These are phyloP conservation scores for Theobroma grandiflorum DNA, from an alignment of 441 rosid species.

Conservation along the genomic window DNA sequence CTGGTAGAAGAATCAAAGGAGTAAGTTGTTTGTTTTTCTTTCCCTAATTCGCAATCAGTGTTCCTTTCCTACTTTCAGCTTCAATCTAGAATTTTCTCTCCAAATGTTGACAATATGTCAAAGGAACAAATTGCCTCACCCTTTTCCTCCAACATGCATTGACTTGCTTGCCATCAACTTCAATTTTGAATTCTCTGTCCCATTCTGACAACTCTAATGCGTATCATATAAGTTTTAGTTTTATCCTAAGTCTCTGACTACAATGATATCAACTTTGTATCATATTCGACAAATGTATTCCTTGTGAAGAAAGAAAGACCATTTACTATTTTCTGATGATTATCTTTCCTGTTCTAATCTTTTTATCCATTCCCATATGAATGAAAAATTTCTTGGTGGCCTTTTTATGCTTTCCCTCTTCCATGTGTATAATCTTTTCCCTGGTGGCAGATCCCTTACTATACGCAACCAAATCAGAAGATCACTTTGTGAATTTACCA, in stretches of 20 bases:
- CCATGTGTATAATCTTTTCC: background rate
- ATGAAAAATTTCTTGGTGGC: background rate
- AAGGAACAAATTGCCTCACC: background rate
- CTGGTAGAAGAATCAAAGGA: background rate
- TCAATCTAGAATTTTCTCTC: background rate
- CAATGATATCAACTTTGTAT: background rate
- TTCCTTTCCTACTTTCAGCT: background rate
- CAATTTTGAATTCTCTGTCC: background rate
- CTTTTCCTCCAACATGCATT: background rate
- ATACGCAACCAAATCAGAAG: background rate
- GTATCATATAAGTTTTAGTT: background rate
- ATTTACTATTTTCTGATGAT: background rate
- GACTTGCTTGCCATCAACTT: constrained; percentile 1
- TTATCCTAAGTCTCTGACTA: background rate
- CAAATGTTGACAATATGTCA: background rate
- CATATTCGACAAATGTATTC: background rate
- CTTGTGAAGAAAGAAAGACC: background rate
- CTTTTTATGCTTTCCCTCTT: background rate
- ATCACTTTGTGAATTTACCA: background rate
- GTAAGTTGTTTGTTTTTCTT: background rate
- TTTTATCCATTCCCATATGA: background rate
- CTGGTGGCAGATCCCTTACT: background rate
- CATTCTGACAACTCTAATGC: background rate
- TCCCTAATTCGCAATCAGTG: background rate
- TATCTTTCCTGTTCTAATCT: background rate